Conservation (phyloP, 2,329 filamentous ascomycete species). For the Colletotrichum agaves region DNA sequence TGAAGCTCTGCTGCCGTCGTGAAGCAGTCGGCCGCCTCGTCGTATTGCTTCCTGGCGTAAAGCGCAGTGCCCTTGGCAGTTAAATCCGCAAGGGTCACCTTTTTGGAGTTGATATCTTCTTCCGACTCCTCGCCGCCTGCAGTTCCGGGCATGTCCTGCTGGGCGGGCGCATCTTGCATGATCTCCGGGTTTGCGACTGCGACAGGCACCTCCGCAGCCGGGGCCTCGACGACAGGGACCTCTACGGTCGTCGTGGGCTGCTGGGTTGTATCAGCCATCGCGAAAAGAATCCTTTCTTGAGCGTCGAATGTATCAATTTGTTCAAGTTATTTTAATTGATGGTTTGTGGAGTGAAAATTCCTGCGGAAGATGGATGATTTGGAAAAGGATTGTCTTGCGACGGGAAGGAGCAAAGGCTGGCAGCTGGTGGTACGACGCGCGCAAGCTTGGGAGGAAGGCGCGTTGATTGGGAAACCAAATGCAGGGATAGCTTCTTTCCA, state of each 20-base stretch:
- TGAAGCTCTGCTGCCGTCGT: constrained; percentile 91
- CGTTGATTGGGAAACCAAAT: constrained; percentile 40
- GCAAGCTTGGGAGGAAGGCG: constrained; percentile 21
- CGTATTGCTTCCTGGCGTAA: constrained; percentile 90
- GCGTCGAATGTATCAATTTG: neutral
- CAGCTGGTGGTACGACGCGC: constrained; percentile 36
- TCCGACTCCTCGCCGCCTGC: constrained; percentile 43
- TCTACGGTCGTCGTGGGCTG: constrained; percentile 40
- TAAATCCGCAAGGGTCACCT: constrained; percentile 79
- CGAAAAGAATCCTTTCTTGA: neutral
- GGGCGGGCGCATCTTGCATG: constrained; percentile 30
- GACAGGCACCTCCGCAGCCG: constrained; percentile 40
- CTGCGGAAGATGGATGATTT: constrained; percentile 8
- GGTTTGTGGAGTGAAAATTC: neutral
- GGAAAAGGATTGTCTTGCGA: neutral
- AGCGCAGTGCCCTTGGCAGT: constrained; percentile 83
- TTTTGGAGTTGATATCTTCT: constrained; percentile 61
- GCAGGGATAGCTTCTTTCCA: constrained; percentile 31
- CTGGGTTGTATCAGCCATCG: constrained; percentile 46
- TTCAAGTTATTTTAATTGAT: neutral
- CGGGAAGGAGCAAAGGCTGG: constrained; percentile 9
- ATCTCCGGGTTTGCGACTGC: constrained; percentile 41
- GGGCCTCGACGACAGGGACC: constrained; percentile 18
- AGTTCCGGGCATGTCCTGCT: constrained; percentile 28
- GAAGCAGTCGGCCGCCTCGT: constrained; percentile 86